Conservation (phyloP, 306 rosid species). For the Acacia acuminata region DNA sequence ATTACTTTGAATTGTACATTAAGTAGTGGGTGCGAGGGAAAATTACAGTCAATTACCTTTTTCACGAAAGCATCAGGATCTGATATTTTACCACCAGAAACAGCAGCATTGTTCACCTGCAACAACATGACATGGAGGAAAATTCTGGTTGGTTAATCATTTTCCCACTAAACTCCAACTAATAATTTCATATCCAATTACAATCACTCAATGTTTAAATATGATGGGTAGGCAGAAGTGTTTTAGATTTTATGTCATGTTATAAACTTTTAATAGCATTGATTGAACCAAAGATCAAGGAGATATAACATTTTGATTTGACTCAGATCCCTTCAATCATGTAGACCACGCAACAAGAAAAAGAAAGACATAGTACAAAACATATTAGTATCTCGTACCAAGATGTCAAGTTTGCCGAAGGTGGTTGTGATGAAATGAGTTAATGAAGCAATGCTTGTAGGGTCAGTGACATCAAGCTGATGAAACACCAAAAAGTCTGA, state of each 20-base stretch:
- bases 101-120: constrained; percentile 49
- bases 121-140: background rate
- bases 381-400: constrained; percentile 23
- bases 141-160: background rate
- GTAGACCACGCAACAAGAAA: background rate
- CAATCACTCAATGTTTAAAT: background rate
- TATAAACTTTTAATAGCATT: too few species aligned
- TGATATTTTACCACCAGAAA: constrained; percentile 31
- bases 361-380: background rate
- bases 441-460: constrained; percentile 34
- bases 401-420: constrained; percentile 48
- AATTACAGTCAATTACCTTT: constrained; percentile 22
- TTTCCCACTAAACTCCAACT: background rate
- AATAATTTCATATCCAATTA: background rate
- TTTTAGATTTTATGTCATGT: background rate
- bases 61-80: constrained; percentile 27
- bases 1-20: background rate
- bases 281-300: too few species aligned
- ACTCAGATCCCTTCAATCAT: background rate
- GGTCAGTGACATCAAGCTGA: constrained; percentile 51
- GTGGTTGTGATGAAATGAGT: constrained; percentile 30
- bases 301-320: too few species aligned
- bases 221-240: background rate
- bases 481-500: constrained; percentile 36
- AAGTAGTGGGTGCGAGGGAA: background rate